A percentile compares a stretch with the other conserved stretches of the same genome.
Conservation (phyloP, 352 stramenopile genomes). For the Phytophthora citricola region DNA sequence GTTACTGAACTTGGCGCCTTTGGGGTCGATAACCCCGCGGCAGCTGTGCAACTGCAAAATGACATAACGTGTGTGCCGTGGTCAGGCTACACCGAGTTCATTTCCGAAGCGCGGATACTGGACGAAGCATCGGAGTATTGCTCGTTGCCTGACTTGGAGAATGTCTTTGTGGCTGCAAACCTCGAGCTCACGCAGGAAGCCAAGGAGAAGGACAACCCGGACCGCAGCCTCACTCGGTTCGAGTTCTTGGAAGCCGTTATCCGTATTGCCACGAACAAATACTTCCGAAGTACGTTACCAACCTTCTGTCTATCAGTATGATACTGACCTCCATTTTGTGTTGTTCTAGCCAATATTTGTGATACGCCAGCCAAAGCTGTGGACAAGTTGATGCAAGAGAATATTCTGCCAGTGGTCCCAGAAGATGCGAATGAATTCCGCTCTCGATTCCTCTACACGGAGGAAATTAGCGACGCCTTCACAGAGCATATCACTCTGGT, state of each 20-base stretch:
- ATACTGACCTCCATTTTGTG: background rate
- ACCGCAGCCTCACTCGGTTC: conserved; percentile 78
- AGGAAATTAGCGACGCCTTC: conserved; percentile 79
- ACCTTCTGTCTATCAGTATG: conserved; percentile 2
- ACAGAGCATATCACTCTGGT: conserved; percentile 78
- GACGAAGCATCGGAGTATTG: conserved; percentile 78
- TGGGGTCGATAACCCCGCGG: conserved; percentile 46
- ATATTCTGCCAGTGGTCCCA: conserved; percentile 51
- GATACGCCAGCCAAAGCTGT: conserved; percentile 74
- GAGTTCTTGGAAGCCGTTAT: conserved; percentile 82
- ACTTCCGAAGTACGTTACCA: conserved; percentile 55
- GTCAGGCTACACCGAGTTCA: conserved; percentile 75
- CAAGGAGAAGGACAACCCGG: conserved; percentile 83
- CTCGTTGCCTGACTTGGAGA: conserved; percentile 70
- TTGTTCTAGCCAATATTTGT: conserved; percentile 58
- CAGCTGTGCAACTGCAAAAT: conserved; percentile 66
- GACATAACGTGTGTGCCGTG: conserved; percentile 76
- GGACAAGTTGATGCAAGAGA: conserved; percentile 70
- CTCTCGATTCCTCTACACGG: conserved; percentile 72
- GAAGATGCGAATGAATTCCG: conserved; percentile 82
- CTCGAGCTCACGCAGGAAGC: conserved; percentile 79
- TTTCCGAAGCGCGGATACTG: conserved; percentile 65
- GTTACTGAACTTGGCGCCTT: conserved; percentile 53
- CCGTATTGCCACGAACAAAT: conserved; percentile 86
- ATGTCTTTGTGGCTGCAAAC: conserved; percentile 84